Evolutionary conservation across 768 basidiomycete species (phyloP), one percentile per base, ranked within the genome.

Genomic region (Kwoniella shandongensis): DNA sequence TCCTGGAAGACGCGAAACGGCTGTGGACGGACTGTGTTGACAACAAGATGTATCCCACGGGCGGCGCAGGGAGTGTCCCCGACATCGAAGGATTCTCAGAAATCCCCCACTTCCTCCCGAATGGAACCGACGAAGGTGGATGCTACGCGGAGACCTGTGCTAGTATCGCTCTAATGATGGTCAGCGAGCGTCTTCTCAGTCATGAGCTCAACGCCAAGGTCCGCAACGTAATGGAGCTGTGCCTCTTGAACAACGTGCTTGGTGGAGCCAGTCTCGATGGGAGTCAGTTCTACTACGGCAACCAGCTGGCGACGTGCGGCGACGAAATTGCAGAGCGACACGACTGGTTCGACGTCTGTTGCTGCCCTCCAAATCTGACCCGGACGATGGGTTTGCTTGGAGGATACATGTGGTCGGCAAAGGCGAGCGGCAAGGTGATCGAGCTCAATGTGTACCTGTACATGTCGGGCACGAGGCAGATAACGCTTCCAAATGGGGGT

Each of bases 131-230:
- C 18, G 65, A 66, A 39, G 65, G 65, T 13, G 65, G 65, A 12
- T 66, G 65, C 29, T 66, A 66, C 29, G 65, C 65, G 23, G 65
- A 66, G 49, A 66, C 65, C 7, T 66, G 65, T 47, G 65, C 65
- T n/a, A 54, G 51, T n/a, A 66, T 66, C 49, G 65, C 65, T 25
- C 48, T 44, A 15, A 66, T 66, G 65, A 66, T 66, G 65, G 54
- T 52, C 20, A 30, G 44, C 36, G 65, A 66, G 50, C 44, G 65
- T 18, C 22, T 66, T 17, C 51, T 66, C 39, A 48, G 38, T 17
- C 65, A 60, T 42, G 22, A 35, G 15, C 27, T 63, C 13, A 48
- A 52, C 51, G 65, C 60, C 13, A 59, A 60, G 38, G 57, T 54
- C 13, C 57, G 65, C 18, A 62, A 63, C 26, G 51, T 55, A 3